These are phyloP conservation scores for Euptelea pleiosperma DNA, from an alignment of 164 flowering plant species.

Conservation along the genomic window DNA sequence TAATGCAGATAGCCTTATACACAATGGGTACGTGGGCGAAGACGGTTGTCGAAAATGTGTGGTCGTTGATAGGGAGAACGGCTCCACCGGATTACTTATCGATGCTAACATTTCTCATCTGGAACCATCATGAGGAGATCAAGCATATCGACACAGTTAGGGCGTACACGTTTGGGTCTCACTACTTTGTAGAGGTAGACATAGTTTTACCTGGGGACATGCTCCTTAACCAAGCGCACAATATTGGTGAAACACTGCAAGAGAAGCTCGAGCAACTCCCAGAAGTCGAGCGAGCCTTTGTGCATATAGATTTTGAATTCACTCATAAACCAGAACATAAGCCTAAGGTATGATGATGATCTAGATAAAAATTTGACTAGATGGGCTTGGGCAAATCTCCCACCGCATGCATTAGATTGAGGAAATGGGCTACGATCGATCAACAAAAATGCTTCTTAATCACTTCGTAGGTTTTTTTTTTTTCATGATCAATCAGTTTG, in stretches of 20 bases:
- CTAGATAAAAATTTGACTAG: too few species aligned
- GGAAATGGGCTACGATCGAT: too few species aligned
- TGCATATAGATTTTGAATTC: slow-evolving; percentile 76
- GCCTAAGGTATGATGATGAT: slow-evolving; percentile 26
- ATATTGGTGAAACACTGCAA: slow-evolving; percentile 77
- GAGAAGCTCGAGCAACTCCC: slow-evolving; percentile 79
- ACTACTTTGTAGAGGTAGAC: slow-evolving; percentile 90
- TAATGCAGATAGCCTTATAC: slow-evolving; percentile 71
- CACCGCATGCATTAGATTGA: too few species aligned
- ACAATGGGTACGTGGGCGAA: slow-evolving; percentile 74
- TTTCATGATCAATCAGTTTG: too few species aligned
- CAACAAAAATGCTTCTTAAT: too few species aligned
- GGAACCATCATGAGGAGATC: slow-evolving; percentile 81
- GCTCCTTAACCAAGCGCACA: slow-evolving; percentile 61
- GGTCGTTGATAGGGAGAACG: slow-evolving; percentile 66
- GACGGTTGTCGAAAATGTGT: slow-evolving; percentile 69
- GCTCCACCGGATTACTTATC: slow-evolving; percentile 78
- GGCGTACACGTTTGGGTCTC: slow-evolving; percentile 73
- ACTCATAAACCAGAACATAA: slow-evolving; percentile 78
- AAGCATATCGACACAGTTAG: slow-evolving; percentile 85
- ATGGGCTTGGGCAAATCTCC: neutral
- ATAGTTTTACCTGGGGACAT: slow-evolving; percentile 72
- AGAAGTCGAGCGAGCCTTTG: slow-evolving; percentile 83
- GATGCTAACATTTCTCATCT: slow-evolving; percentile 67
- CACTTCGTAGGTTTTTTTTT: too few species aligned